A percentile compares a stretch with the other conserved stretches of the same genome.
These are phyloP conservation scores for Ophiocordyceps camponoti-floridani DNA, from an alignment of 2,329 filamentous ascomycete genomes.

Conservation along the genomic window DNA sequence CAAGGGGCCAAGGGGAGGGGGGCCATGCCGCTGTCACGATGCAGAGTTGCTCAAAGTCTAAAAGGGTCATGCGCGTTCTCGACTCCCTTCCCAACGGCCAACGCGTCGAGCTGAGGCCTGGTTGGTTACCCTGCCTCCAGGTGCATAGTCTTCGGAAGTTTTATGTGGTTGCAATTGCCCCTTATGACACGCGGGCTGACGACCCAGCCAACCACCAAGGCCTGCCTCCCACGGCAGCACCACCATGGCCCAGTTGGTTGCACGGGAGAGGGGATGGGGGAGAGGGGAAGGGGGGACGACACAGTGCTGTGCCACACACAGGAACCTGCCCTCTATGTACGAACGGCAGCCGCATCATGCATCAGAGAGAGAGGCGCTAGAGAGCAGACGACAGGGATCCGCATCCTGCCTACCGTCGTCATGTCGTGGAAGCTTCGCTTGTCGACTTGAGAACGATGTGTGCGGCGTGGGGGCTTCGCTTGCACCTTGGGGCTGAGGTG, in stretches of 20 bases:
- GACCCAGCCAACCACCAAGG: neutral
- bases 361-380: slow-evolving; percentile 1
- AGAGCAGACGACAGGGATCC: slow-evolving; percentile 8
- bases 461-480: too few species aligned
- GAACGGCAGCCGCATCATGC: slow-evolving; percentile 2
- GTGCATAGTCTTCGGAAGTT: neutral
- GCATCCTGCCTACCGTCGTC: slow-evolving; percentile 5
- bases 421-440: neutral
- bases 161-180: slow-evolving; percentile 1
- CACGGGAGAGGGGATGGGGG: neutral
- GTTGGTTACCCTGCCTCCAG: neutral
- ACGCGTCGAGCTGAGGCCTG: neutral
- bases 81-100: neutral
- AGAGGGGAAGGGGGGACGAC: neutral
- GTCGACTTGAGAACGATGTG: neutral
- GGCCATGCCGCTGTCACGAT: too few species aligned
- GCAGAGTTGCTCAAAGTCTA: neutral
- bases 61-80: neutral
- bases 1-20: too few species aligned
- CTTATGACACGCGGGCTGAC: neutral
- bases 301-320: neutral
- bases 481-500: too few species aligned
- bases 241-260: too few species aligned
- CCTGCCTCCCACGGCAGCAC: too few species aligned
- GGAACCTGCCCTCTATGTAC: neutral